phyloP scores from a whole-genome alignment of 768 basidiomycete genomes.

The Cystofilobasidium macerans region DNA sequence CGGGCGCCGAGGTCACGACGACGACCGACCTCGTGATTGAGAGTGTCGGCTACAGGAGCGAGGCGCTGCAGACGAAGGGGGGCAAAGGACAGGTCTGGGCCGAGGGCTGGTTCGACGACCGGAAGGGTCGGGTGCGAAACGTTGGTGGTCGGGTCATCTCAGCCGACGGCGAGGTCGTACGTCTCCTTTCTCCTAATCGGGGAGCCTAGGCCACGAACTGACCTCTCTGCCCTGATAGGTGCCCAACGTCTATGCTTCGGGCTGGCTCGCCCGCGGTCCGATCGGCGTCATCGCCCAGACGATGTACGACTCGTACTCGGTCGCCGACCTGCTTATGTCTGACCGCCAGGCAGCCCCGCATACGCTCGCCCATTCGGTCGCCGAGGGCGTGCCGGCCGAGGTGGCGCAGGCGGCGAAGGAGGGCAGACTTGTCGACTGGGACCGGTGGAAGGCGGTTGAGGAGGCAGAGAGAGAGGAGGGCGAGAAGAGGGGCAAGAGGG shows the following conservation, averaged over 20 bases:
- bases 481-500: constrained; percentile 36
- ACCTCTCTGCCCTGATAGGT: constrained; percentile 29
- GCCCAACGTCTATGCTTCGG: constrained; percentile 69
- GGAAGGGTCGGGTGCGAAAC: constrained; percentile 43
- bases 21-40: constrained; percentile 71
- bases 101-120: constrained; percentile 33
- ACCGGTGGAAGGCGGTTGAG: constrained; percentile 65
- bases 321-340: constrained; percentile 57
- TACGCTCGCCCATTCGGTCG: constrained; percentile 4
- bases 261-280: constrained; percentile 87
- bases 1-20: constrained; percentile 47
- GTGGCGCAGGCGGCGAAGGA: no score
- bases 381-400: neutral
- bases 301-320: constrained; percentile 80
- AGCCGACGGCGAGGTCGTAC: constrained; percentile 35
- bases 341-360: constrained; percentile 43
- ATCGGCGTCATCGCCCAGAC: constrained; percentile 83
- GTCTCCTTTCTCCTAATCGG: constrained; percentile 26
- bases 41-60: constrained; percentile 72
- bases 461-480: constrained; percentile 59
- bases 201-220: neutral
- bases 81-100: constrained; percentile 31
- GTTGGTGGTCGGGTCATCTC: constrained; percentile 38
- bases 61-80: constrained; percentile 41
- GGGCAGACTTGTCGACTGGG: constrained; percentile 43